phyloP scores from a whole-genome alignment of 345 rosid species.

The Abelmoschus esculentus region DNA sequence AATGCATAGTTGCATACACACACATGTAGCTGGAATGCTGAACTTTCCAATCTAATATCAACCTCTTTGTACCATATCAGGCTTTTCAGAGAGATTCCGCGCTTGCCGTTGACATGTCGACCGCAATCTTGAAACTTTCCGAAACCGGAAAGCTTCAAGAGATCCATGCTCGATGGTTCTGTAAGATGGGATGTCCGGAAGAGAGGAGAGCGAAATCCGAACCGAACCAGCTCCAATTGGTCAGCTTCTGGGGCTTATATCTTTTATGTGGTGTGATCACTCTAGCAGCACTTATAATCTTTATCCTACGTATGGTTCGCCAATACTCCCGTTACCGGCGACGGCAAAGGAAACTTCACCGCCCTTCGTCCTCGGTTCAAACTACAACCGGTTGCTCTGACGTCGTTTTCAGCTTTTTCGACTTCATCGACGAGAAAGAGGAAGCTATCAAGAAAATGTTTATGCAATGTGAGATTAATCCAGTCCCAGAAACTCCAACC shows the following conservation, averaged over 20 bases:
- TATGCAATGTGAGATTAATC: constrained; percentile 30
- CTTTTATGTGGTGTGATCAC: constrained; percentile 45
- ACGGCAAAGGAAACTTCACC: constrained; percentile 22
- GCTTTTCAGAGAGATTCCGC: constrained; percentile 74
- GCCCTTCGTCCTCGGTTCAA: constrained; percentile 18
- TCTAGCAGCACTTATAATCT: constrained; percentile 40
- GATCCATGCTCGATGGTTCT: constrained; percentile 60
- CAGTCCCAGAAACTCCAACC: constrained; percentile 19
- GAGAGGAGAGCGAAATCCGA: constrained; percentile 20
- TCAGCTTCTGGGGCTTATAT: constrained; percentile 81
- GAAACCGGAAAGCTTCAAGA: constrained; percentile 61
- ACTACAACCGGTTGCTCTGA: constrained; percentile 26
- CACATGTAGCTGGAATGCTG: not conserved
- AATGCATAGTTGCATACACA: constrained; percentile 10
- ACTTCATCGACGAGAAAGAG: constrained; percentile 78
- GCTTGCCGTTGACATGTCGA: constrained; percentile 68
- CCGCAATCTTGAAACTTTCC: constrained; percentile 72
- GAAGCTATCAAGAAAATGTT: constrained; percentile 68
- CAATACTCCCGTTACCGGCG: constrained; percentile 49
- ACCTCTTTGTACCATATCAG: constrained; percentile 32
- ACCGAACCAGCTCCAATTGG: constrained; percentile 49
- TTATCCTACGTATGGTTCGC: constrained; percentile 37
- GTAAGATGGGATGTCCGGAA: constrained; percentile 42
- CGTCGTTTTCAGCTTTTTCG: constrained; percentile 40
- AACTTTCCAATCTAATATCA: not conserved